Percentiles rank a stretch among this genome's conserved stretches.
These are phyloP conservation scores for Aphanoascus verrucosus DNA, from an alignment of 2,329 filamentous ascomycete species.

Conservation along the genomic window DNA sequence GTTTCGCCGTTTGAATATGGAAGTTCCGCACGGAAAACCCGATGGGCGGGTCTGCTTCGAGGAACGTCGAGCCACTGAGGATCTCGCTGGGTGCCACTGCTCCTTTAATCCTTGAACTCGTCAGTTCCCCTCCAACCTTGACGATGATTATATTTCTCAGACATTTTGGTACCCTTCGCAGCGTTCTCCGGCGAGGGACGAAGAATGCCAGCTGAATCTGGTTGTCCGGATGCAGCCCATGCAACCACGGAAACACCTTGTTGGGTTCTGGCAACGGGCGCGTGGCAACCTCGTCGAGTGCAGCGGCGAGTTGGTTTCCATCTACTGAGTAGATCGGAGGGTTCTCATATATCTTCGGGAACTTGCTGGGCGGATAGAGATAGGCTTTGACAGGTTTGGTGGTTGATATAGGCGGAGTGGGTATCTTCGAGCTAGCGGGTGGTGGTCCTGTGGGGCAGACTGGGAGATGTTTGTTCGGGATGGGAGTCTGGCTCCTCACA, in stretches of 20 bases:
- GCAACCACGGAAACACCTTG: constrained; percentile 91
- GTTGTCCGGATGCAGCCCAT: constrained; percentile 82
- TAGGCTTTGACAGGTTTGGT: constrained; percentile 40
- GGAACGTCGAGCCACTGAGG: constrained; percentile 55
- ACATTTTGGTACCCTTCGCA: constrained; percentile 61
- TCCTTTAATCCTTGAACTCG: constrained; percentile 66
- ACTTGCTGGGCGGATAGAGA: constrained; percentile 61
- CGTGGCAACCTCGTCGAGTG: constrained; percentile 62
- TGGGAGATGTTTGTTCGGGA: constrained; percentile 88
- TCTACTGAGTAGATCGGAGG: constrained; percentile 63
- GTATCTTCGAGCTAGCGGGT: constrained; percentile 26
- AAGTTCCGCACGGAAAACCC: constrained; percentile 96
- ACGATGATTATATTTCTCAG: constrained; percentile 74
- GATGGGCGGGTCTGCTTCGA: constrained; percentile 73
- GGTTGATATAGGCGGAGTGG: constrained; percentile 56
- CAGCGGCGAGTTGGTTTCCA: constrained; percentile 56
- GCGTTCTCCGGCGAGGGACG: constrained; percentile 59
- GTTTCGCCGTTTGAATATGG: constrained; percentile 85
- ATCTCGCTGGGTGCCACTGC: constrained; percentile 76
- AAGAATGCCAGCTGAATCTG: constrained; percentile 86
- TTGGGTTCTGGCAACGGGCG: constrained; percentile 75
- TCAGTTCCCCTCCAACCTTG: constrained; percentile 75
- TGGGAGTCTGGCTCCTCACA: constrained; percentile 46
- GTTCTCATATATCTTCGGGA: constrained; percentile 44
- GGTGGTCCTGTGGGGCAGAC: constrained; percentile 71